Evolutionary conservation across 2,329 filamentous ascomycete species (phyloP).

Genomic region (Dactylellina haptotyla): DNA sequence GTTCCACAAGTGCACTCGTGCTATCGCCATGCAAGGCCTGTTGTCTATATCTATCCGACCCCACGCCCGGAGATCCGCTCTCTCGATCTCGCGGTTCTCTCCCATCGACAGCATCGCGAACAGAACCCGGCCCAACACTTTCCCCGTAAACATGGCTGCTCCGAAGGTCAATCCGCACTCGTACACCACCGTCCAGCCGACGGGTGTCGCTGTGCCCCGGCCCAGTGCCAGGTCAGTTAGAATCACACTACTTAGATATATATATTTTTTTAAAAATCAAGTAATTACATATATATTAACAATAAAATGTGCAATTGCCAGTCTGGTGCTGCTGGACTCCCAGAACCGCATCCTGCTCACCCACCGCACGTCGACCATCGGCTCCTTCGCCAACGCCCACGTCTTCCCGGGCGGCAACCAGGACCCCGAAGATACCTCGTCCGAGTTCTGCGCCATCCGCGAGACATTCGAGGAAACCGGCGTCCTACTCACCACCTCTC

Average conservation of each 20-base stretch:
- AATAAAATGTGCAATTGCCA: slow-evolving; percentile 60
- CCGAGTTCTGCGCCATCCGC: slow-evolving; percentile 75
- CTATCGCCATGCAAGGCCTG: background rate
- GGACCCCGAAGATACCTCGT: slow-evolving; percentile 73
- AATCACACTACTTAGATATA: background rate
- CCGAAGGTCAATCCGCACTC: slow-evolving; percentile 40
- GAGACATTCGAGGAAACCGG: slow-evolving; percentile 97
- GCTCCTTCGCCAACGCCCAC: slow-evolving; percentile 87
- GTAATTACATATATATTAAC: background rate
- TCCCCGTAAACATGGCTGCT: slow-evolving; percentile 14
- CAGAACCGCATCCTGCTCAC: slow-evolving; percentile 87
- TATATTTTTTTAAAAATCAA: background rate
- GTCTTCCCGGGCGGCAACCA: slow-evolving; percentile 95
- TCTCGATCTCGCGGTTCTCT: slow-evolving; percentile 11
- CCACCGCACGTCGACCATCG: slow-evolving; percentile 82
- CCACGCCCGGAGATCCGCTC: slow-evolving; percentile 7
- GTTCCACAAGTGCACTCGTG: no score
- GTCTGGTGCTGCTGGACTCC: slow-evolving; percentile 85
- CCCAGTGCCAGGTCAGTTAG: slow-evolving; percentile 71
- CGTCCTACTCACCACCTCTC: slow-evolving; percentile 74
- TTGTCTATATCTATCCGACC: slow-evolving; percentile 22
- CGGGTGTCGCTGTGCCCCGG: slow-evolving; percentile 63
- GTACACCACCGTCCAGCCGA: slow-evolving; percentile 43
- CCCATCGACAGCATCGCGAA: background rate
- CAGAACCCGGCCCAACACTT: slow-evolving; percentile 6